Conservation (phyloP, 148 eudicot species). For the Fagopyrum esculentum region DNA sequence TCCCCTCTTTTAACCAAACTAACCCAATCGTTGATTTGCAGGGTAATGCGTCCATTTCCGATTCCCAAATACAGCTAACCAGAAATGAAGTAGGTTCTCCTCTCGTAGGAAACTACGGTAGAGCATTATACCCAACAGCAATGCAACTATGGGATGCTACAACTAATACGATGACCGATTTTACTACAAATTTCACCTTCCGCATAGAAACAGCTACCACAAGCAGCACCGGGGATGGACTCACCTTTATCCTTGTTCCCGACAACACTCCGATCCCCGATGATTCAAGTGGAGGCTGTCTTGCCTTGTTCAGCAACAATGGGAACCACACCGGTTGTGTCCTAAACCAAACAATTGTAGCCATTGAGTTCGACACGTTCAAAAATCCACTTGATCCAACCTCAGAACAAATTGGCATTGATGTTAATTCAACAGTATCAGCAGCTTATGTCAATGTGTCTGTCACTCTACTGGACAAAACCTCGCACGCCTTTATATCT, state of each 20-base stretch:
- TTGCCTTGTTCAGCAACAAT: not conserved
- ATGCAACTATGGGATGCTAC: slow-evolving; percentile 28
- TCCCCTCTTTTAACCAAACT: slow-evolving; percentile 20
- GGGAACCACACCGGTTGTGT: not conserved
- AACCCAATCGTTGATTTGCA: not conserved
- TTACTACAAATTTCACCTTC: slow-evolving; percentile 40
- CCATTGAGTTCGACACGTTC: slow-evolving; percentile 40
- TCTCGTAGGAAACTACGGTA: slow-evolving; percentile 21
- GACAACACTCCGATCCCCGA: not conserved
- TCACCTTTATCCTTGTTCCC: not conserved
- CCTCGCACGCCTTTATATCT: slow-evolving; percentile 33
- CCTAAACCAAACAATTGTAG: slow-evolving; percentile 21
- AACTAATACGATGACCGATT: slow-evolving; percentile 20
- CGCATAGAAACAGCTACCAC: slow-evolving; percentile 15
- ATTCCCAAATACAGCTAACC: slow-evolving; percentile 24
- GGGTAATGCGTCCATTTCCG: slow-evolving; percentile 22
- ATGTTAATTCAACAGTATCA: slow-evolving; percentile 33
- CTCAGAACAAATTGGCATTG: slow-evolving; percentile 38
- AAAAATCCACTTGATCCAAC: slow-evolving; percentile 28
- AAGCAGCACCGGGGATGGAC: not conserved
- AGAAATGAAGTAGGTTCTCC: slow-evolving; percentile 18
- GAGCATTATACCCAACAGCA: slow-evolving; percentile 23
- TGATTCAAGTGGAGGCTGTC: not conserved
- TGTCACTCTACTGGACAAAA: slow-evolving; percentile 17
- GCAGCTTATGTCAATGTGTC: slow-evolving; percentile 11